Evolutionary conservation across 1,139 yeast species (phyloP), one percentile per base, ranked within the genome.

Genomic region (Suhomyces terraborum): DNA sequence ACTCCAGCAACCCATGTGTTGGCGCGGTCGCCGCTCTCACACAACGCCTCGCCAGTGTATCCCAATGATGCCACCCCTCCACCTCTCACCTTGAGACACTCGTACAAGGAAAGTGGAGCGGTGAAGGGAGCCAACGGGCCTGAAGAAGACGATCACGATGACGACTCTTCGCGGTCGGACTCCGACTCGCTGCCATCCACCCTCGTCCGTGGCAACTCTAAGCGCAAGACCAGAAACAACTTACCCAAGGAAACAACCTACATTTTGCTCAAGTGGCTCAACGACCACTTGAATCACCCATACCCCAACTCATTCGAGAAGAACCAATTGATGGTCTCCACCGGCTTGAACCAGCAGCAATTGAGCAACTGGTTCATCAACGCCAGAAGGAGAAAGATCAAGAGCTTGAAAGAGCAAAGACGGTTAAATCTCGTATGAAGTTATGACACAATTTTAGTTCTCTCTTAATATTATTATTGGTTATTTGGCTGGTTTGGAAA

Each of bases 341-440:
- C 98, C 0, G 96, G 97, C 0, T 75, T 93, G 55, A 86, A 91
- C 47, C 82, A 87, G 61, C 95, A 89, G 52, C 98, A 93, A 62
- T 75, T 93, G 47, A 83, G 94, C 49, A 93, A 93, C 62, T 93
- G 98, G 98, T 93, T 93, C 59, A 93, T 93, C 55, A 93, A 93
- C 62, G 97, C 96, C 21, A 77, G 98, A 58, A 75, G 98, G 58
- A 73, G 98, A 55, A 84, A 88, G 61, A 79, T 88, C 38, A 79
- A 69, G 54, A 58, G 62, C 38, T 66, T 67, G 60, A 64, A 76
- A 58, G 72, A 74, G 57, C 71, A 67, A 38, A 58, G 63, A 45
- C 46, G 63, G 27, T 53, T 64, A 44, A 57, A 55, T 38, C 50
- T 58, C 38, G 48, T 49, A 8, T 47, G 41, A 31, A 18, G 32